Base-by-base conservation (phyloP, 2,329 filamentous ascomycete species). In the Fusarium clavum region DNA sequence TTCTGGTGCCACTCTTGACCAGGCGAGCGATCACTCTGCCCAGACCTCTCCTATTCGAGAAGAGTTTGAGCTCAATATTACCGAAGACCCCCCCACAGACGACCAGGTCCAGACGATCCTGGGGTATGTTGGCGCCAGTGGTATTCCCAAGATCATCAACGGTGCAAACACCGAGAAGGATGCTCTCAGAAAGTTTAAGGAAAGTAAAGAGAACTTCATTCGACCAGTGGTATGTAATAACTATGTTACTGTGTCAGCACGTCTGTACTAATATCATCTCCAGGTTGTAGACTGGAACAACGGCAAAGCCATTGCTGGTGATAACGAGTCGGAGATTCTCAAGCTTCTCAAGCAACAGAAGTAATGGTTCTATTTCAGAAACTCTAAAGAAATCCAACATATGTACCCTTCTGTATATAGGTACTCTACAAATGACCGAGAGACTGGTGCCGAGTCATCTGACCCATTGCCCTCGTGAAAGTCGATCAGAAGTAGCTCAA, bases 221-320 rank as follows among this genome's bases (percentile, higher is more conserved):
- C 83, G 91, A 72, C 95, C 95, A 27, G 82, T 98, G 79, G 93
- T 96, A 83, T 76, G 91, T 69, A 59, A 14, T 13, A 10, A 29
- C 18, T 41, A 48, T 61, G 24, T 48, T 45, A 6, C 10, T 41
- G 8, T 20, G 24, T 25, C 16, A 12, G 20, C 5, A 24, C 45
- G 13, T 41, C 52, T 68, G 25, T 34, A 32, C 62, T 70, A 57
- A 61, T 24, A 22, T 13, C 48, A 48, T 56, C 38, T 58, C 11
- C 29, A 80, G 87, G 82, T 91, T 62, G 95, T 98, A 55, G 95
- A 98, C 79, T 98, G 96, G 96, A 93, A 92, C 78, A 94, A 95
- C 79, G 96, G 94, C 70, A 92, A 90, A 79, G 95, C 91, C 48
- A 84, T 92, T 82, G 83, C 88, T 27, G 93, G 93, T 22, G 93